These are phyloP conservation scores for Ganoderma sp. DNA, from an alignment of 1,284 basidiomycete genomes.

Conservation along the genomic window DNA sequence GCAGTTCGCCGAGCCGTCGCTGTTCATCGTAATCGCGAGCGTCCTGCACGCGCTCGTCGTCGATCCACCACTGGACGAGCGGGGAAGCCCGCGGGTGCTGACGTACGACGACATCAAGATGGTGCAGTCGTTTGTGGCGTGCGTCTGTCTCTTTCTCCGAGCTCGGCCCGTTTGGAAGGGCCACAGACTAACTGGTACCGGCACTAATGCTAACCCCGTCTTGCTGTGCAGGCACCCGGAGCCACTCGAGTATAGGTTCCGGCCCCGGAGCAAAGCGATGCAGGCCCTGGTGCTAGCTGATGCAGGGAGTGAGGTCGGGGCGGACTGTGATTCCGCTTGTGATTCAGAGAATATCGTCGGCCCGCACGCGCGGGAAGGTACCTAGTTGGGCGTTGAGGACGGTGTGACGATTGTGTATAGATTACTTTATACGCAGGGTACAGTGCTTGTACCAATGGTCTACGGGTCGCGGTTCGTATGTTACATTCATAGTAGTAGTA, in stretches of 20 bases:
- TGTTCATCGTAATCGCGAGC: constrained; percentile 34
- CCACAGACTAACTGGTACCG: background rate
- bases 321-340: background rate
- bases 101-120: constrained; percentile 9
- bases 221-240: constrained; percentile 1
- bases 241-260: constrained; percentile 1
- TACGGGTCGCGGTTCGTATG: background rate
- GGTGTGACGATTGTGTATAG: background rate
- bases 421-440: background rate
- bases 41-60: constrained; percentile 32
- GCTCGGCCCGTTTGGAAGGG: background rate
- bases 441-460: background rate
- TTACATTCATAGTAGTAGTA: constrained; percentile 8
- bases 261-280: background rate
- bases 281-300: constrained; percentile 4
- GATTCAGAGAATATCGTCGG: background rate
- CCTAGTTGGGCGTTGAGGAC: background rate
- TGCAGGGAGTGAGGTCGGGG: background rate
- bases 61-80: constrained; percentile 13
- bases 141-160: background rate
- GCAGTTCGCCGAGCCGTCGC: constrained; percentile 29
- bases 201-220: background rate
- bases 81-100: constrained; percentile 11
- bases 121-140: constrained; percentile 10
- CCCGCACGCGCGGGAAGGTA: background rate